Evolutionary conservation across 345 rosid genomes (phyloP), one percentile per base, ranked within the genome.

Genomic region (Lepidium sativum): DNA sequence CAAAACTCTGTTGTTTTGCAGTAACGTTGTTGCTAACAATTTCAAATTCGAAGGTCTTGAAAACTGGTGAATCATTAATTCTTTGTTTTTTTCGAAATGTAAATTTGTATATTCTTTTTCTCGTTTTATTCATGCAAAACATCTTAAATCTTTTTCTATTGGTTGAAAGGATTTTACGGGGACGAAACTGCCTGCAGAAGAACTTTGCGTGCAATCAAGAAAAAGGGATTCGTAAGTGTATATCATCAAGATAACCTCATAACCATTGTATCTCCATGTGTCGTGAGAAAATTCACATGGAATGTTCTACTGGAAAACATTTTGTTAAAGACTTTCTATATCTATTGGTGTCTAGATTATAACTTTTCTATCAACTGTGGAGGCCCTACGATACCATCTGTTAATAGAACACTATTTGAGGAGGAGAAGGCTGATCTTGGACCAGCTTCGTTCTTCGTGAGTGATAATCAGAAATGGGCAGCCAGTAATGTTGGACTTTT

Each of bases 21-120:
- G 95, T 27, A 91, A 84, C 75, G 29, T 88, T 23, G 81, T 91
- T 40, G 91, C 77, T 75, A 88, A 88, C 77, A 83, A 80, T 78
- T 84, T 91, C 68, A 78, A 84, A 21, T 41, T 80, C 37, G 78
- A 49, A 45, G 63, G 53, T 41, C 69, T 80, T 44, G 68, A 74
- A 60, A 75, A 25, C 71, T 75, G 87, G 95, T 90, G 43, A 59
- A 48, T 35, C 67, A 5, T n/a, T 55, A 29, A 18, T 31, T 49
- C 41, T 57, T 2, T 35, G n/a, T 37, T 55, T 29, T 2, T 31
- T 42, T 37, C 41, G 15, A 12, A 38, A 27, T 56, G 23, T 44
- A 17, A 34, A 15, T 35, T 14, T 23, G 13, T 63, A 32, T 54
- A 39, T 42, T 43, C 9, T 34, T 10, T 8, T 5, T 31, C 7